Percentiles rank a stretch among this genome's conserved stretches.
Evolutionary conservation across 1,139 yeast species (phyloP).

Genomic region (Saccharomyces hybrid): DNA sequence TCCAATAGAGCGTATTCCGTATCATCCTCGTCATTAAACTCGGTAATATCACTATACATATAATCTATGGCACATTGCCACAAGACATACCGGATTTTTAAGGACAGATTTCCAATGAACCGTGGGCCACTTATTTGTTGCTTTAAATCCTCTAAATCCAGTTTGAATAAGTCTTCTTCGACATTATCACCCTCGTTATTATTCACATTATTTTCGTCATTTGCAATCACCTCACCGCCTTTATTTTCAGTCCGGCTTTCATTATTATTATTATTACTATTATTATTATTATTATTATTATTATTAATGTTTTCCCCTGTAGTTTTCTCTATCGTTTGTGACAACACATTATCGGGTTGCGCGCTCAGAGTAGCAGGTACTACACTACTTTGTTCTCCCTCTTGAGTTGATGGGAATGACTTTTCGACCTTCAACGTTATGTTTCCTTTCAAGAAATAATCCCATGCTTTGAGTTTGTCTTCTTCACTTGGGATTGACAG

Average conservation of each 20-base stretch:
- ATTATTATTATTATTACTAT: slow-evolving; percentile 8
- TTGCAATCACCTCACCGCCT: slow-evolving; percentile 8
- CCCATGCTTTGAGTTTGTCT: slow-evolving; percentile 41
- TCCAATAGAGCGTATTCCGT: slow-evolving; percentile 12
- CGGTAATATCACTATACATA: slow-evolving; percentile 34
- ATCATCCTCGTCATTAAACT: slow-evolving; percentile 23
- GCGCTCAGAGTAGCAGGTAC: neutral
- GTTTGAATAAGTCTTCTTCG: slow-evolving; percentile 26
- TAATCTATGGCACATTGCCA: slow-evolving; percentile 70
- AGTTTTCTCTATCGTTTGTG: slow-evolving; percentile 2
- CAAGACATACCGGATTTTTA: slow-evolving; percentile 58
- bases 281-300: slow-evolving; percentile 9
- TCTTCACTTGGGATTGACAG: slow-evolving; percentile 26
- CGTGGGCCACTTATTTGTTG: slow-evolving; percentile 41
- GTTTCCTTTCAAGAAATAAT: slow-evolving; percentile 47
- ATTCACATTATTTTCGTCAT: slow-evolving; percentile 8
- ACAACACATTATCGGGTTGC: neutral
- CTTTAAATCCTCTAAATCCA: slow-evolving; percentile 34
- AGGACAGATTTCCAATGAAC: slow-evolving; percentile 49
- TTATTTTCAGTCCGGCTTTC: slow-evolving; percentile 9
- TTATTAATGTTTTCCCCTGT: slow-evolving; percentile 9
- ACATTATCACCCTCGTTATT: slow-evolving; percentile 10
- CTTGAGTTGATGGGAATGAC: neutral
- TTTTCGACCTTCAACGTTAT: slow-evolving; percentile 35
- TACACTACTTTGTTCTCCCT: neutral